Evolutionary conservation across 306 rosid species (phyloP).

Genomic region (Fragaria ananassa): DNA sequence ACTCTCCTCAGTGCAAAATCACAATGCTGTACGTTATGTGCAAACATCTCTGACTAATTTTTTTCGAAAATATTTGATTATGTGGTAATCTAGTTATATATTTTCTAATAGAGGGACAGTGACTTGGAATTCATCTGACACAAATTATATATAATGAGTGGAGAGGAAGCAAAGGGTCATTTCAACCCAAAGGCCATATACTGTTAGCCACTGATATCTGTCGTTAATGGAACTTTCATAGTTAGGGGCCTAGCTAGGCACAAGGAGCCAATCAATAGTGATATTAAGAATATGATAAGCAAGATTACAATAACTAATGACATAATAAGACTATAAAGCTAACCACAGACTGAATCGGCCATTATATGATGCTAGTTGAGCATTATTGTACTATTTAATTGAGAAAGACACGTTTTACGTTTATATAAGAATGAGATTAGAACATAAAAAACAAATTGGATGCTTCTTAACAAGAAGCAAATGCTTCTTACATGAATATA

Average conservation of each 20-base stretch:
- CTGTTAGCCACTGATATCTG: neutral
- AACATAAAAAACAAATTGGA: neutral
- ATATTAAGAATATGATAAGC: neutral
- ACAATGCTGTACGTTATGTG: too few relatives aligned
- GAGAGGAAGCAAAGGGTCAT: neutral
- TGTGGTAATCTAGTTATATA: neutral
- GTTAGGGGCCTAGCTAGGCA: neutral
- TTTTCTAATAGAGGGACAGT: neutral
- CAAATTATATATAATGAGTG: neutral
- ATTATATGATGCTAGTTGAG: too few relatives aligned
- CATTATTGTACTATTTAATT: too few relatives aligned
- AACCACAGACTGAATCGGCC: too few relatives aligned
- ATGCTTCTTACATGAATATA: neutral
- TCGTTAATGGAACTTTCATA: neutral
- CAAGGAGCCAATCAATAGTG: neutral
- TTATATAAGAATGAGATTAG: neutral
- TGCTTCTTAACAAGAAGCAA: too few relatives aligned
- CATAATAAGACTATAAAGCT: too few relatives aligned
- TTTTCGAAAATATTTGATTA: neutral
- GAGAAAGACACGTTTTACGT: neutral
- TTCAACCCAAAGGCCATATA: neutral
- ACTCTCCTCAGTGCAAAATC: too few relatives aligned
- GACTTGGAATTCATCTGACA: conserved; percentile 1
- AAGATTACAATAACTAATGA: neutral
- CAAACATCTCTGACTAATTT: neutral